These are phyloP conservation scores for Eragrostis curvula DNA, from an alignment of 176 grass and related monocot genomes.

Conservation along the genomic window DNA sequence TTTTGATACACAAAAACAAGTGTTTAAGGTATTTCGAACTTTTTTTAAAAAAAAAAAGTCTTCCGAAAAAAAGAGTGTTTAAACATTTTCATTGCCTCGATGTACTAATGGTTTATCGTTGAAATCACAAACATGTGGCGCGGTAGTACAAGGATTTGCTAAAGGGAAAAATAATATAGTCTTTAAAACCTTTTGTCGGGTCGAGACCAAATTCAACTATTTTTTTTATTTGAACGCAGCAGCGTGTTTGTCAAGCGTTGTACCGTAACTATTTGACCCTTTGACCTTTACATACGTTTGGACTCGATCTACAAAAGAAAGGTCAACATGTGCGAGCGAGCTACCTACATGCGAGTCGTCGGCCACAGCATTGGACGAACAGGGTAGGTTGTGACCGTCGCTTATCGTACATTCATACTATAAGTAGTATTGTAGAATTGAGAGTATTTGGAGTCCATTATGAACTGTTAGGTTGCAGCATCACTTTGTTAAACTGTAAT, in stretches of 20 bases:
- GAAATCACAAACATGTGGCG: background rate
- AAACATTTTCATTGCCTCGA: no score
- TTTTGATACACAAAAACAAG: no score
- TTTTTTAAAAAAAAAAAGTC: no score
- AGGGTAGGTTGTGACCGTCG: background rate
- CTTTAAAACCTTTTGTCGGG: background rate
- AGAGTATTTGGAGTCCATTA: background rate
- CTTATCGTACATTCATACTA: background rate
- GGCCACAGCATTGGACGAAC: background rate
- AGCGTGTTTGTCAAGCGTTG: background rate
- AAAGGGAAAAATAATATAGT: background rate
- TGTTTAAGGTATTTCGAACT: no score
- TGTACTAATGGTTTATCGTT: no score
- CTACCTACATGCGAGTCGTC: background rate
- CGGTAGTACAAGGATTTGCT: background rate
- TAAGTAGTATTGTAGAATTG: background rate
- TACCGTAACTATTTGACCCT: background rate
- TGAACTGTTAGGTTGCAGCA: background rate
- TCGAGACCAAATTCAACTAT: background rate
- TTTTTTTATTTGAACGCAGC: background rate
- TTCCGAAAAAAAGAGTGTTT: no score
- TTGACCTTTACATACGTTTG: conserved; percentile 8
- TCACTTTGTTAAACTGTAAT: background rate
- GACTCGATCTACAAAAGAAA: conserved; percentile 2
- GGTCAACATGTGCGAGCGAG: background rate